Conservation (phyloP, 2,329 filamentous ascomycete species). For the Incumbomyces lentus region DNA sequence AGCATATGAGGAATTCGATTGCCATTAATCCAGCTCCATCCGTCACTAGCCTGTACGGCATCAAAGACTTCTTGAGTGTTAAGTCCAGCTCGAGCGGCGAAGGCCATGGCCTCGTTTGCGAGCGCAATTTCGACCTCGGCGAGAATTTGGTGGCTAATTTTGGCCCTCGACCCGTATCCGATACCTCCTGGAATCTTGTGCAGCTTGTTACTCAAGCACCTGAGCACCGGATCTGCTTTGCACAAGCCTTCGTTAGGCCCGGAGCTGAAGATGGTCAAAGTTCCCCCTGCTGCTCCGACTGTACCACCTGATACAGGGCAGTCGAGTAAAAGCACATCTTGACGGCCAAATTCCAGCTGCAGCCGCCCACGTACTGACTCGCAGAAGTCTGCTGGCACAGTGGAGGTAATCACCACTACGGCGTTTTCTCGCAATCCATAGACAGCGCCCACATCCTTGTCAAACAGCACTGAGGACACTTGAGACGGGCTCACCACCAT, state of each 20-base stretch:
- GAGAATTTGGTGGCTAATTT: not conserved
- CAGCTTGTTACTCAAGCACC: not conserved
- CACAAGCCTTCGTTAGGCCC: not conserved
- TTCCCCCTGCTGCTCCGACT: not conserved
- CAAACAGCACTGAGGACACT: not conserved
- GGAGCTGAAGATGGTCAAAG: not conserved
- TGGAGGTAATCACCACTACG: not conserved
- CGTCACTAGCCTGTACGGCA: not conserved
- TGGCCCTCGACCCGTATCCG: not conserved
- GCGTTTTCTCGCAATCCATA: not conserved
- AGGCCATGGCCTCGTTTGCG: not conserved
- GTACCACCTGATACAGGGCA: not conserved
- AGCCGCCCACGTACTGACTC: too few relatives aligned
- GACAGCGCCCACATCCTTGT: not conserved
- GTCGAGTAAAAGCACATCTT: not conserved
- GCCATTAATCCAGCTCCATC: not conserved
- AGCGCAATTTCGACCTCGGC: not conserved
- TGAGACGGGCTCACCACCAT: not conserved
- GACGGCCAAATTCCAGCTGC: too few relatives aligned
- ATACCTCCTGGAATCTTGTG: not conserved
- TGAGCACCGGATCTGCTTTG: not conserved
- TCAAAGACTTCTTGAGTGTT: not conserved
- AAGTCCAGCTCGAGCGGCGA: not conserved
- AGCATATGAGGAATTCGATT: not conserved
- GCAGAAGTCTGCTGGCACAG: too few relatives aligned